Evolutionary conservation across 352 stramenopile genomes (phyloP).

Genomic region (Phytophthora citricola): DNA sequence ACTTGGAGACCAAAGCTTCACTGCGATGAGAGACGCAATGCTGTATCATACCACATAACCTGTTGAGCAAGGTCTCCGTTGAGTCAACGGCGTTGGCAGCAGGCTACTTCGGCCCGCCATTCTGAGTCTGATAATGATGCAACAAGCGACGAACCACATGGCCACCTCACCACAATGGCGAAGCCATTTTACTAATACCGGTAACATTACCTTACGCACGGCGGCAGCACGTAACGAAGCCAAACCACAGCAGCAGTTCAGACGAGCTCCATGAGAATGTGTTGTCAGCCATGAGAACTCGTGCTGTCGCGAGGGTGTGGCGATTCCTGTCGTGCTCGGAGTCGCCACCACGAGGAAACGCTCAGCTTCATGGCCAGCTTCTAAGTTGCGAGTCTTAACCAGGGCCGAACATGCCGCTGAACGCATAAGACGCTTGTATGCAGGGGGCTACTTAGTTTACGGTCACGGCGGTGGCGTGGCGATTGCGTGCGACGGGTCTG

Average conservation of each 20-base stretch:
- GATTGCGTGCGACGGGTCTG: constrained; percentile 10
- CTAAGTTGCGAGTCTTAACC: background rate
- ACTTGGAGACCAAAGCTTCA: background rate
- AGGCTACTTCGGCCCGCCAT: background rate
- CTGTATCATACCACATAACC: background rate
- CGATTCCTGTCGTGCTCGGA: constrained; percentile 22
- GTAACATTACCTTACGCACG: constrained; percentile 16
- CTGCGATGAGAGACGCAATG: background rate
- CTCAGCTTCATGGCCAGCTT: background rate
- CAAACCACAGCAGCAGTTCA: constrained; percentile 3
- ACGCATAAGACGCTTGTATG: background rate
- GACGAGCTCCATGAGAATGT: constrained; percentile 10
- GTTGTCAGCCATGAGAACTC: constrained; percentile 12
- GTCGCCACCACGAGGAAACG: constrained; percentile 22
- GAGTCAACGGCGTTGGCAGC: background rate
- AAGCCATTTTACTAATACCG: constrained; percentile 11
- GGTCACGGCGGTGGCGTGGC: constrained; percentile 1
- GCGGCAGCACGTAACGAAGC: constrained; percentile 4
- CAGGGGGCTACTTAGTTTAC: constrained; percentile 12
- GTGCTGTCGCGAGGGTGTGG: constrained; percentile 22
- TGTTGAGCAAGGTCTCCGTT: background rate
- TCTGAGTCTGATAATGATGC: constrained; percentile 15
- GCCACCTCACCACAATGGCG: background rate
- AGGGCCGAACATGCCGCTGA: background rate
- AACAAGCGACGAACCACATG: constrained; percentile 14